Base-by-base conservation (phyloP, 495 filamentous ascomycete genomes). In the Daldinia grandis region DNA sequence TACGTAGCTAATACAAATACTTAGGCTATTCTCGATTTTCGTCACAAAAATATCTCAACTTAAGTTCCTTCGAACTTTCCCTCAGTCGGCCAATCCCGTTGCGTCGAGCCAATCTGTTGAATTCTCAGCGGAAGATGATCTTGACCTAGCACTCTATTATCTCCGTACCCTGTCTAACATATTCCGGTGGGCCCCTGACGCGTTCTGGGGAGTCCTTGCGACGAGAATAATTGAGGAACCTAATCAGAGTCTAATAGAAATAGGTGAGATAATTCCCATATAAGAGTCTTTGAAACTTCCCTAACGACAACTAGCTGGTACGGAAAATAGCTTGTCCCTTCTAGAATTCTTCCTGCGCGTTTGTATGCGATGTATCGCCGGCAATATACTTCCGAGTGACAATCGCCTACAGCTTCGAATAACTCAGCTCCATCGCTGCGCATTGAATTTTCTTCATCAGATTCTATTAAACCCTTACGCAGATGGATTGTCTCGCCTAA, bases 141-240 rank as follows among this genome's bases (percentile, higher is more conserved):
- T 93, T 44, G 90, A 90, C 64, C 83, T 94, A 58, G 92, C 87
- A 64, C 81, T 90, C 12, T 97, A 98, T 76, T 90, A 95, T 72
- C 76, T 97, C 15, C 88, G 88, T 67, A 91, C 90, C 2, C 78
- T 95, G 0, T 90, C 89, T 15, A 92, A 92, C 68, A 81, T 95
- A 33, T 80, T 96, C 37, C 81, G 84, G 47, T 88, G 84, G 79
- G 85, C 88, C 3, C 86, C 89, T 10, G 85, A 86, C 51, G 81
- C 81, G 35, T 83, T 86, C 30, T 90, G 90, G 88, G 80, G 82
- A n/a, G 82, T 85, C 0, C 79, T 93, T 6, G 87, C 88, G 15
- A 80, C 82, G 40, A 81, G 76, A 50, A 76, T 71, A 30, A 76
- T 87, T 10, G 81, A 83, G 14, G 75, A 75, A 19, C 76, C 69